phyloP scores from a whole-genome alignment of 2,329 filamentous ascomycete genomes.

The Ophiostoma sp. region DNA sequence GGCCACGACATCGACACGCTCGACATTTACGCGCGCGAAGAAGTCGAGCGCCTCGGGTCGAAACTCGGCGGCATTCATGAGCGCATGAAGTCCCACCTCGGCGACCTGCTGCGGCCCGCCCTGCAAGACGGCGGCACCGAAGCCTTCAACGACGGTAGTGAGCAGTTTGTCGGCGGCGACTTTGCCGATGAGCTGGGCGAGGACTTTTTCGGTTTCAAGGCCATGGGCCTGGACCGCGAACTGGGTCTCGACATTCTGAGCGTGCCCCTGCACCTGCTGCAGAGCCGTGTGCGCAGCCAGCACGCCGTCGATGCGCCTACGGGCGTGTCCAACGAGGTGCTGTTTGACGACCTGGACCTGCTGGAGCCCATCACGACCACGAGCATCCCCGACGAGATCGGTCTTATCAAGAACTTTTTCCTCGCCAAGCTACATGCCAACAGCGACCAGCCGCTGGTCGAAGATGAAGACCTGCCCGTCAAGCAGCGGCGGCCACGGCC shows the following conservation, averaged over 20 bases:
- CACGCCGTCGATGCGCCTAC: slow-evolving; percentile 68
- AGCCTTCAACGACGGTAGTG: slow-evolving; percentile 92
- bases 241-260: slow-evolving; percentile 82
- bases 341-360: slow-evolving; percentile 63
- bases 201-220: slow-evolving; percentile 98
- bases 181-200: slow-evolving; percentile 97
- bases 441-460: slow-evolving; percentile 72
- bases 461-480: slow-evolving; percentile 89
- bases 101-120: slow-evolving; percentile 88
- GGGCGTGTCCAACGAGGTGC: slow-evolving; percentile 51
- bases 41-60: slow-evolving; percentile 75
- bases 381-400: slow-evolving; percentile 72
- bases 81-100: slow-evolving; percentile 85
- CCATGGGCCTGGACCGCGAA: slow-evolving; percentile 85
- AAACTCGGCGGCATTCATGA: slow-evolving; percentile 85
- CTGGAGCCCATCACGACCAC: slow-evolving; percentile 75
- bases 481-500: slow-evolving; percentile 78
- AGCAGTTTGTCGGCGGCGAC: slow-evolving; percentile 93
- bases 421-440: slow-evolving; percentile 81
- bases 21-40: slow-evolving; percentile 84
- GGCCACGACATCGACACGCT: slow-evolving; percentile 76
- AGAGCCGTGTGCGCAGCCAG: slow-evolving; percentile 80
- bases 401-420: slow-evolving; percentile 87
- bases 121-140: slow-evolving; percentile 74
- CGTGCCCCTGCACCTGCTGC: slow-evolving; percentile 88